Base-by-base conservation (phyloP, 306 rosid species). In the Sicyos edulis region DNA sequence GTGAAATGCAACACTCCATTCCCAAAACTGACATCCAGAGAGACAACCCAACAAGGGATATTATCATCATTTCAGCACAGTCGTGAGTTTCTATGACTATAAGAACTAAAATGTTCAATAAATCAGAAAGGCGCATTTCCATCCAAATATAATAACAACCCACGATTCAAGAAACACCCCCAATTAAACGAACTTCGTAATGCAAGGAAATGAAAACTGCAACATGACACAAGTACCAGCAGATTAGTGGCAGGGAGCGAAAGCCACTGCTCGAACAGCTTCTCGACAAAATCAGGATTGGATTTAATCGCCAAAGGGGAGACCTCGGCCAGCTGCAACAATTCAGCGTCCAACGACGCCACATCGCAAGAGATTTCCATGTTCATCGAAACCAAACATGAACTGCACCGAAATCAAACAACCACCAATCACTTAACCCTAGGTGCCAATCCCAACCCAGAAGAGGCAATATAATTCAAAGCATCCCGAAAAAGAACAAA, bases 201-300 rank as follows among this genome's bases (percentile, higher is more conserved):
- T 14, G 56, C 55, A 21, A 47, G 20, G 7, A 47, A 67, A 69
- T 50, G 13, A 49, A 69, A 42, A 5, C 6, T 14, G 22, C 9
- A 66, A 42, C 3, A 20, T 16, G 8, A 56, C 5, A 45, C 37
- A 32, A 52, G 47, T 93, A 95, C 99, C 96, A 89, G 78, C n/a
- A 96, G 97, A 79, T 87, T 86, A 75, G 84, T 86, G 44, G 83
- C 91, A 0, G 96, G 95, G 49, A 91, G 95, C 75, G 97, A 85
- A n/a, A 95, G 92, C 99, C 99, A 95, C 78, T 89, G 91, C 75
- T 91, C 95, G 74, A 87, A 95, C 57, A 95, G 92, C 79, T 84
- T 84, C 80, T 91, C 88, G 10, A 83, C 95, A 59, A 89, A 85
- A 76, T 52, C 81, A 49, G 80, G 77, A 80, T 91, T 91, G 22